These are phyloP conservation scores for Colletotrichum tanaceti DNA, from an alignment of 2,329 filamentous ascomycete genomes.

Conservation along the genomic window DNA sequence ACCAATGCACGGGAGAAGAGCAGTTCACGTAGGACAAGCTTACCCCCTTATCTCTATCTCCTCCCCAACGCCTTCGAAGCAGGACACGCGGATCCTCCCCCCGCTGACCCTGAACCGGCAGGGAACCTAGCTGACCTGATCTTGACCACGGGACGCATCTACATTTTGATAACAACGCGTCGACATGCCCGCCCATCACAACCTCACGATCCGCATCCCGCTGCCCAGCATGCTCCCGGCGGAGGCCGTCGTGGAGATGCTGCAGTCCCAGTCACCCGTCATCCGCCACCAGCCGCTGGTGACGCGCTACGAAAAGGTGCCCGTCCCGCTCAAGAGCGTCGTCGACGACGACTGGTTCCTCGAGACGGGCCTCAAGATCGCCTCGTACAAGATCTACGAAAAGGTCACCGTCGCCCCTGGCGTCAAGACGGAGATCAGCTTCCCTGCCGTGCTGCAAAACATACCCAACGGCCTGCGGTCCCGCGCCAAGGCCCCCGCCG, in stretches of 20 bases:
- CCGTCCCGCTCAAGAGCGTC: constrained; percentile 49
- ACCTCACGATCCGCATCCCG: constrained; percentile 54
- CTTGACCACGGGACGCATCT: constrained; percentile 1
- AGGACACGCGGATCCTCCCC: constrained; percentile 8
- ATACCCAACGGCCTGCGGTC: constrained; percentile 56
- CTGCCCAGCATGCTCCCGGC: constrained; percentile 56
- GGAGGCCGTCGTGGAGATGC: constrained; percentile 51
- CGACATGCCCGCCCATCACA: constrained; percentile 45
- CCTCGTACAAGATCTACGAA: constrained; percentile 49
- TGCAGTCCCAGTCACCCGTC: constrained; percentile 56
- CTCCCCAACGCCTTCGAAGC: constrained; percentile 3
- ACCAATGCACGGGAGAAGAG: background rate
- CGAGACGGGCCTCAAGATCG: constrained; percentile 49
- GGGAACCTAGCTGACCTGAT: constrained; percentile 31
- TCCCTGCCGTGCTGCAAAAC: constrained; percentile 58
- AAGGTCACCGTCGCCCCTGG: constrained; percentile 53
- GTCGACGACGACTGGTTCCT: constrained; percentile 57
- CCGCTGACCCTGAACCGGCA: constrained; percentile 27
- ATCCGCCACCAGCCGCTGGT: constrained; percentile 56
- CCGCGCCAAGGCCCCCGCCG: constrained; percentile 56
- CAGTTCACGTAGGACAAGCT: constrained; percentile 17
- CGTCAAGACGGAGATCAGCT: constrained; percentile 53
- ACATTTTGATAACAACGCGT: background rate
- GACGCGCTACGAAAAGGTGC: constrained; percentile 50
- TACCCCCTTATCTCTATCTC: background rate